A percentile compares a stretch with the other conserved stretches of the same genome.
phyloP scores from a whole-genome alignment of 2,329 filamentous ascomycete genomes.

The Ophiostoma australiae region DNA sequence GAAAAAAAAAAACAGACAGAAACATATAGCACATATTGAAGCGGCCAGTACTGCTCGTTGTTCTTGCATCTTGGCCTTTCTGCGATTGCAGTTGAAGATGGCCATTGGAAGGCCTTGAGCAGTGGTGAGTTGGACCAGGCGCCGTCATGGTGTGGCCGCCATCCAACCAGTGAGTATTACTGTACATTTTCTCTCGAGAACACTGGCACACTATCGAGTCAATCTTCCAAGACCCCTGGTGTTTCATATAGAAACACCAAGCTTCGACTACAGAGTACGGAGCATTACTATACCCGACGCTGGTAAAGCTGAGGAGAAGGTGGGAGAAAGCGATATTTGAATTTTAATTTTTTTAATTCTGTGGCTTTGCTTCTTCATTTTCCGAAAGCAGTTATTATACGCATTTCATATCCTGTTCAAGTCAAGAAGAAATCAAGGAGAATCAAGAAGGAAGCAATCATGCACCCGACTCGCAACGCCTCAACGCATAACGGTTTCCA shows the following conservation, averaged over 20 bases:
- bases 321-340: background rate
- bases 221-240: background rate
- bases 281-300: background rate
- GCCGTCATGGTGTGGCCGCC: background rate
- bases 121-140: background rate
- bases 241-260: slow-evolving; percentile 1
- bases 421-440: background rate
- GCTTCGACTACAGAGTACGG: background rate
- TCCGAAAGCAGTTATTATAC: too few species aligned
- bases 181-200: background rate
- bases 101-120: background rate
- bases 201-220: background rate
- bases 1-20: background rate
- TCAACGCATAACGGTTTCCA: background rate
- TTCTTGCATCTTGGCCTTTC: background rate
- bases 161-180: background rate
- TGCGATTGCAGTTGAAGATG: background rate
- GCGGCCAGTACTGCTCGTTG: too few species aligned
- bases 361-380: too few species aligned
- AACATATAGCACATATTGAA: background rate
- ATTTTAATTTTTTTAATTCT: too few species aligned
- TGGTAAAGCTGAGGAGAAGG: too few species aligned
- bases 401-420: too few species aligned
- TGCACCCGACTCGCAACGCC: background rate
- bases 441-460: background rate